Percentiles rank a stretch among this genome's conserved stretches.
Evolutionary conservation across 768 basidiomycete genomes (phyloP).

Genomic region (Mycena olivaceomarginata): DNA sequence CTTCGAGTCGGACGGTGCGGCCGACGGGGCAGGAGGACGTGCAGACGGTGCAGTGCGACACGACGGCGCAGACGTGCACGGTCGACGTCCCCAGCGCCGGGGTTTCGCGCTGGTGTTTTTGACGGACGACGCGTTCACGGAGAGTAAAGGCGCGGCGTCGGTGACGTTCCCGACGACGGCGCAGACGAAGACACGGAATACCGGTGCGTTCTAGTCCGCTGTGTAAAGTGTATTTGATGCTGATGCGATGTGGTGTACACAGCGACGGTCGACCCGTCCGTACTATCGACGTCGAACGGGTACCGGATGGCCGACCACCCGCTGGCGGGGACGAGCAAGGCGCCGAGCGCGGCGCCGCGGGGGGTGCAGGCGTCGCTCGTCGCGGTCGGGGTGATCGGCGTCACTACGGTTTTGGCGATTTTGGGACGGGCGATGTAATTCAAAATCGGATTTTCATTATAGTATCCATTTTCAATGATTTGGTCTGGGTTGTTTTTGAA

Average conservation of each 20-base stretch:
- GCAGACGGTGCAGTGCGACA: not conserved
- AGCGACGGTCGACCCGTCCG: slow-evolving; percentile 16
- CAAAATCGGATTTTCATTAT: too few species aligned
- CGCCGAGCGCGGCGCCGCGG: slow-evolving; percentile 2
- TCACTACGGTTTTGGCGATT: not conserved
- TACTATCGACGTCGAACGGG: slow-evolving; percentile 20
- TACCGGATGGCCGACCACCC: slow-evolving; percentile 13
- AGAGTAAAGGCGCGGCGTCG: slow-evolving; percentile 31
- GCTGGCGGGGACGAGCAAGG: slow-evolving; percentile 17
- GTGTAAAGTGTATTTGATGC: too few species aligned
- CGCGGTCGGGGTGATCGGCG: not conserved
- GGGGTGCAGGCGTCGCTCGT: not conserved
- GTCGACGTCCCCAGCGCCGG: too few species aligned
- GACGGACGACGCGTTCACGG: slow-evolving; percentile 42
- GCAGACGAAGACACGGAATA: not conserved
- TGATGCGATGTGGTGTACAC: not conserved
- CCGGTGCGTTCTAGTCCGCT: not conserved
- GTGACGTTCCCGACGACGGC: slow-evolving; percentile 12
- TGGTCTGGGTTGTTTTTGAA: too few species aligned
- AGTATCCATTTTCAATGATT: too few species aligned
- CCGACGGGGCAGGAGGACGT: not conserved
- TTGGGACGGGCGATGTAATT: slow-evolving; percentile 4
- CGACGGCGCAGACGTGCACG: not conserved
- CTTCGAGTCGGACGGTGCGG: not conserved
- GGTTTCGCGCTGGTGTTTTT: too few species aligned